Conservation (phyloP, 208 protist genomes). For the Spongospora subterranea region DNA sequence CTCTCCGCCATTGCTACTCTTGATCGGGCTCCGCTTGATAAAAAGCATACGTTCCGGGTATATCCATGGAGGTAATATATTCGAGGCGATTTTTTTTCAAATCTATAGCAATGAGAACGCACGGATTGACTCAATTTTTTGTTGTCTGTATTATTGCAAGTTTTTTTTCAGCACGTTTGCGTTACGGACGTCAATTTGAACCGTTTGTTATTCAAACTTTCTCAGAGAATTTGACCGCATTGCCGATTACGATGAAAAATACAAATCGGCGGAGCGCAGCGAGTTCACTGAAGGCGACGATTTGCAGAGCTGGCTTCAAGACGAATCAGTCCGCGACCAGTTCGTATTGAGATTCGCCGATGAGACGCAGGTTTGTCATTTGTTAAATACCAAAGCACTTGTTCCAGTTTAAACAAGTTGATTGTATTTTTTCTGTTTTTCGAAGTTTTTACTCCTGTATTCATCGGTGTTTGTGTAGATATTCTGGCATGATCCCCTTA, state of each 20-base stretch:
- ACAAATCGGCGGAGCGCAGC: neutral
- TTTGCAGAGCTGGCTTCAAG: neutral
- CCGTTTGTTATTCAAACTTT: neutral
- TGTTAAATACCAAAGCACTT: too few species aligned
- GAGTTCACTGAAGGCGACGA: constrained; percentile 8
- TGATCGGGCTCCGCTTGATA: constrained; percentile 75
- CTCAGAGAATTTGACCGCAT: neutral
- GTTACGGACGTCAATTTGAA: neutral
- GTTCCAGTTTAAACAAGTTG: too few species aligned
- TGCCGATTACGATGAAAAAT: constrained; percentile 48
- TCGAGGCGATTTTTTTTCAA: neutral
- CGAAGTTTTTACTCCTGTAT: neutral
- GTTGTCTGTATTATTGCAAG: neutral
- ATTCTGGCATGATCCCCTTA: constrained; percentile 63
- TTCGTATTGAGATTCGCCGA: constrained; percentile 28
- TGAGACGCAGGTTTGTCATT: constrained; percentile 52
- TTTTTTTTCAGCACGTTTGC: neutral
- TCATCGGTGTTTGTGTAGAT: constrained; percentile 50
- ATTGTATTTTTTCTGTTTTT: neutral
- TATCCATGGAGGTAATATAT: neutral
- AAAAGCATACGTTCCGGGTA: constrained; percentile 73
- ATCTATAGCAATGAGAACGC: neutral
- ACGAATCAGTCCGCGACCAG: constrained; percentile 47
- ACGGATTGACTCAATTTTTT: neutral
- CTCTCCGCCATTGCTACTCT: constrained; percentile 61